Evolutionary conservation across 257 asterid species (phyloP), one percentile per base, ranked within the genome.

Genomic region (Lavandula angustifolia): DNA sequence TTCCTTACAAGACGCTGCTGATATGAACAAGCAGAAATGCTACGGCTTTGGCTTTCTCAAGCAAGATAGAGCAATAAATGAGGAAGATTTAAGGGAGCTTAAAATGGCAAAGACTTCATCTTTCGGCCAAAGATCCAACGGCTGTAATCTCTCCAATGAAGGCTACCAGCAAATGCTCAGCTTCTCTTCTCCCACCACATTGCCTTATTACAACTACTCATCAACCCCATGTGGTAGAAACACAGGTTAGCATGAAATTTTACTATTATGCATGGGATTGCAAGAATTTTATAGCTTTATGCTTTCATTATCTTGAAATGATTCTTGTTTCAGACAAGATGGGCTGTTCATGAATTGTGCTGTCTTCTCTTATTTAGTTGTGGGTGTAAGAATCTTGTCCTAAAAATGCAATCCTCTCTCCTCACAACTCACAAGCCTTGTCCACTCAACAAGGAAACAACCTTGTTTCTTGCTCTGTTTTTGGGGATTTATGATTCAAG

Each of bases 111-210:
- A 79, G 72, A 82, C 75, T 16, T 48, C 61, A 60, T 56, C 82
- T 44, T 46, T 49, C 40, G 76, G 71, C 70, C 77, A 76, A 74
- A 87, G 87, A 75, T 81, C 84, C 53, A 73, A 54, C 59, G 54
- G 68, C 56, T n/a, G 41, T 49, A 6, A 40, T 50, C 43, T 64
- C 62, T 58, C 49, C 3, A n/a, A 54, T 52, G 83, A 81, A 6
- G 83, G 76, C 43, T 82, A 70, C 63, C 91, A 74, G 37, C 98
- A 92, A 53, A 92, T 89, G 99, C 97, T 92, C 56, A 79, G 97
- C 75, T 92, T 92, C 80, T 84, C 99, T 18, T 62, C 88, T 13
- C 87, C 92, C 9, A 34, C 49, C 13, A 16, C 89, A 60, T 73
- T 72, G 32, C 87, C 92, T 66, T 81, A 73, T 54, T 81, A 73